These are phyloP conservation scores for Naganishia randhawae DNA, from an alignment of 768 basidiomycete genomes.

Conservation along the genomic window DNA sequence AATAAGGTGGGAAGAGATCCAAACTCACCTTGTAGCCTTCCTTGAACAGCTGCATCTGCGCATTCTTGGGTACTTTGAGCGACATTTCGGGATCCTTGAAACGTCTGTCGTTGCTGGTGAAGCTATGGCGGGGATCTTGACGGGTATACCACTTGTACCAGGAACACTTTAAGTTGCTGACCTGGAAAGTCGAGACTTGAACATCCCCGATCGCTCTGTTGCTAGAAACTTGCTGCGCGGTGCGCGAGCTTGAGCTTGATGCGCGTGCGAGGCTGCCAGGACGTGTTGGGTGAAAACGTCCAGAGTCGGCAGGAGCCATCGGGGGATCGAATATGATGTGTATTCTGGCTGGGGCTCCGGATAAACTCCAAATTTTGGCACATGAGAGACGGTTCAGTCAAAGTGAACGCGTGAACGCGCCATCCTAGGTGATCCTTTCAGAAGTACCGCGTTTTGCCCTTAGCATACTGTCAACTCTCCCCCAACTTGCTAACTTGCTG, in stretches of 20 bases:
- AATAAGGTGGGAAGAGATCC: slow-evolving; percentile 4
- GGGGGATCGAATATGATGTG: background rate
- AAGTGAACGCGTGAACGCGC: too few species aligned
- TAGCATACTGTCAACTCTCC: too few species aligned
- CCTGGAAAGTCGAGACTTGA: background rate
- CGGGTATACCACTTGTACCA: background rate
- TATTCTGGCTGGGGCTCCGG: too few species aligned
- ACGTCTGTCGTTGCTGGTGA: background rate
- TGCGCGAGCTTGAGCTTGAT: too few species aligned
- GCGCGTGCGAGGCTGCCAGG: too few species aligned
- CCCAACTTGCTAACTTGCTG: too few species aligned
- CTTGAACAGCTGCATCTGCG: slow-evolving; percentile 88
- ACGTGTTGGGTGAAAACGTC: background rate
- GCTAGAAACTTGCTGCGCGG: background rate
- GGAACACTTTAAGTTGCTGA: background rate
- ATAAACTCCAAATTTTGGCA: too few species aligned
- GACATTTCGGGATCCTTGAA: slow-evolving; percentile 61
- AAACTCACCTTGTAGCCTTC: slow-evolving; percentile 85
- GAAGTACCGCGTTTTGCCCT: too few species aligned
- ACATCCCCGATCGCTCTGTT: background rate
- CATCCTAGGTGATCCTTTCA: too few species aligned
- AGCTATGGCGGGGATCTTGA: background rate
- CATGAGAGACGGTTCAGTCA: too few species aligned
- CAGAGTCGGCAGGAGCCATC: too few species aligned
- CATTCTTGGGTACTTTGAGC: slow-evolving; percentile 86